Evolutionary conservation across 2,329 filamentous ascomycete species (phyloP).

Genomic region (Sordariomycetes sp.): DNA sequence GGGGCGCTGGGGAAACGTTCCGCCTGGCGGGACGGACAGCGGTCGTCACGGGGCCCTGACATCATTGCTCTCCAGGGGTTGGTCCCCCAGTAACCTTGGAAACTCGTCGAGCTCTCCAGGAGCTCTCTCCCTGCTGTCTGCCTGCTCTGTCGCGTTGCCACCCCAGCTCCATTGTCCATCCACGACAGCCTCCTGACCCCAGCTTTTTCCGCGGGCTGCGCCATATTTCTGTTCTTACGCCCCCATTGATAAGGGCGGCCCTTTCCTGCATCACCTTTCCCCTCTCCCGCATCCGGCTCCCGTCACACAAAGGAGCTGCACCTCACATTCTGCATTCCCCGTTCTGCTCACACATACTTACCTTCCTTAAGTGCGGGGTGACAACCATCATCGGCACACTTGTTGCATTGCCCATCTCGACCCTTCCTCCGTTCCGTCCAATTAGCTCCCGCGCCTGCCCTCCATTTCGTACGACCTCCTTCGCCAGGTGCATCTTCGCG

Average conservation of each 20-base stretch:
- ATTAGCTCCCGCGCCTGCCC: conserved; percentile 18
- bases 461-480: conserved; percentile 8
- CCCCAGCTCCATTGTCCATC: not conserved
- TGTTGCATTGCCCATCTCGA: conserved; percentile 1
- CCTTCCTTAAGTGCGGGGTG: conserved; percentile 9
- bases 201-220: not conserved
- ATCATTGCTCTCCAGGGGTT: not conserved
- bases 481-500: not conserved
- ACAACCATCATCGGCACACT: conserved; percentile 10
- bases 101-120: not conserved
- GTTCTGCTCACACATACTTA: not conserved
- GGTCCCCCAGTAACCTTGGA: not conserved
- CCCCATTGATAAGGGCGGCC: not conserved
- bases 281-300: not conserved
- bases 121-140: not conserved
- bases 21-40: not conserved
- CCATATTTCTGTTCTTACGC: not conserved
- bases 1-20: not conserved
- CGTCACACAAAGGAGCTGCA: not conserved
- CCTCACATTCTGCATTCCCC: not conserved
- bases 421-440: conserved; percentile 11
- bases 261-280: not conserved
- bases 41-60: not conserved
- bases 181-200: not conserved
- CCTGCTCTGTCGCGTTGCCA: not conserved